A percentile compares a stretch with the other conserved stretches of the same genome.
Conservation (phyloP, 2,329 filamentous ascomycete genomes). For the Chrysosporium keratinophilum region DNA sequence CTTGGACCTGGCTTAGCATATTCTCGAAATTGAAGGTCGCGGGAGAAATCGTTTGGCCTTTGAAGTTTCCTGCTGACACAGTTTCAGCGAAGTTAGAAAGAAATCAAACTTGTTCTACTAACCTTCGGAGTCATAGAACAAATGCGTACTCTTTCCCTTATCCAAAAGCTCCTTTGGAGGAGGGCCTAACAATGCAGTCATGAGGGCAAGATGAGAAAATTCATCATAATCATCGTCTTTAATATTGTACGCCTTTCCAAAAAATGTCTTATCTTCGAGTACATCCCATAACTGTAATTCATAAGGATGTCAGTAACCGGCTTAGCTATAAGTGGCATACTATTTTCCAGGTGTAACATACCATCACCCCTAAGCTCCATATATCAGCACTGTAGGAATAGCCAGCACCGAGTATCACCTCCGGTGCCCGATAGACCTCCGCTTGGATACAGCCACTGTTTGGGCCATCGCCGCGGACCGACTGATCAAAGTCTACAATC, state of each 20-base stretch:
- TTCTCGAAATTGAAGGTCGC: conserved; percentile 2
- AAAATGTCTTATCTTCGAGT: conserved; percentile 23
- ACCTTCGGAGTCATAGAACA: conserved; percentile 21
- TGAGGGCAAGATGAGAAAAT: conserved; percentile 17
- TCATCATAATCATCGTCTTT: conserved; percentile 18
- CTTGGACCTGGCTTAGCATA: conserved; percentile 17
- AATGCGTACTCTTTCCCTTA: conserved; percentile 13
- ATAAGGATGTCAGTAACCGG: conserved; percentile 19
- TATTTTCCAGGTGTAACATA: conserved; percentile 8
- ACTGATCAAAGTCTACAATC: conserved; percentile 29
- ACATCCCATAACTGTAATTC: conserved; percentile 26
- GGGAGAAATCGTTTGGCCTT: not conserved
- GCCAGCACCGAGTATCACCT: conserved; percentile 27
- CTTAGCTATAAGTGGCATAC: conserved; percentile 18
- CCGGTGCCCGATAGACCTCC: conserved; percentile 29
- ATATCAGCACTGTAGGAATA: conserved; percentile 32
- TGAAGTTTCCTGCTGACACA: not conserved
- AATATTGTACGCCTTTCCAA: conserved; percentile 20
- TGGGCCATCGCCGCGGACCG: conserved; percentile 25
- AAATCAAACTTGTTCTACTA: conserved; percentile 16
- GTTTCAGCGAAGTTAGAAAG: not conserved
- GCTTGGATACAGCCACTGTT: conserved; percentile 39
- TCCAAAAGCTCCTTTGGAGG: conserved; percentile 14
- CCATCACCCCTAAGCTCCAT: conserved; percentile 31
- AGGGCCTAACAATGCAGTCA: conserved; percentile 14